Conservation (phyloP, 306 rosid species). For the barrel medic (Medicago truncatula) region MtrunA17r5.0-ANR NC_053042.1:55121001-55121500, state of each 20-base stretch:
- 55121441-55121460: constrained; percentile 88
- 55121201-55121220: constrained; percentile 86
- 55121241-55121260: constrained; percentile 16
- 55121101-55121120: constrained; percentile 59
- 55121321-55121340: constrained; percentile 16
- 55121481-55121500: constrained; percentile 89
- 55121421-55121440: constrained; percentile 97
- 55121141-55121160: constrained; percentile 99
- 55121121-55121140: constrained; percentile 99
- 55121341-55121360: constrained; percentile 57
- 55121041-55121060: constrained; percentile 35
- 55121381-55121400: constrained; percentile 95
- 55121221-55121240: constrained; percentile 30
- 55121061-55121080: constrained; percentile 39
- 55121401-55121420: constrained; percentile 95
- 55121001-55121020: constrained; percentile 18
- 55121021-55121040: not conserved
- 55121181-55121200: constrained; percentile 99
- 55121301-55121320: not conserved
- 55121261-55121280: constrained; percentile 23
- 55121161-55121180: constrained; percentile 92
- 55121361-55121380: constrained; percentile 98
- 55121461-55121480: constrained; percentile 85
- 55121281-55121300: not conserved
- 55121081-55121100: not conserved